phyloP scores from a whole-genome alignment of 2,329 filamentous ascomycete genomes.

The Trematosphaeria pertusa region DNA sequence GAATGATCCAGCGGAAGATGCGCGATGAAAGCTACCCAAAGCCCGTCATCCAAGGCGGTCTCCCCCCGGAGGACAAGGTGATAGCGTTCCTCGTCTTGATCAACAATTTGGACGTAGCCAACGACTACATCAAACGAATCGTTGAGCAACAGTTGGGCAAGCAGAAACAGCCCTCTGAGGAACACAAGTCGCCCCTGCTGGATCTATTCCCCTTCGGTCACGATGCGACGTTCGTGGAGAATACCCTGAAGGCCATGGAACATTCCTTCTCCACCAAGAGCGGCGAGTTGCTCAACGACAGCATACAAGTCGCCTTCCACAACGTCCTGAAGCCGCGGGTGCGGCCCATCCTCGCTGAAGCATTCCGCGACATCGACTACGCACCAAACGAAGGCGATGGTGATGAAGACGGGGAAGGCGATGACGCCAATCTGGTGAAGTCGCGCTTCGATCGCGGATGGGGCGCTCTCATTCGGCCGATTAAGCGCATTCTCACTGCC shows the following conservation, averaged over 20 bases:
- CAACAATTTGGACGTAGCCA: slow-evolving; percentile 92
- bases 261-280: slow-evolving; percentile 78
- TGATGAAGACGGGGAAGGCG: slow-evolving; percentile 56
- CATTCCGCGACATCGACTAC: slow-evolving; percentile 93
- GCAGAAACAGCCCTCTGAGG: slow-evolving; percentile 39
- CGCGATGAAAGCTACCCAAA: slow-evolving; percentile 92
- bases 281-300: slow-evolving; percentile 81
- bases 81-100: slow-evolving; percentile 90
- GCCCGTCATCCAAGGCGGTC: slow-evolving; percentile 75
- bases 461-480: slow-evolving; percentile 83
- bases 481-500: slow-evolving; percentile 82
- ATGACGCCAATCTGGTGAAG: slow-evolving; percentile 69
- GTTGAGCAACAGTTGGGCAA: slow-evolving; percentile 69
- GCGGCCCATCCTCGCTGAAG: slow-evolving; percentile 82
- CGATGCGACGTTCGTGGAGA: slow-evolving; percentile 73
- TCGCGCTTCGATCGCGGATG: slow-evolving; percentile 84
- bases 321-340: slow-evolving; percentile 86
- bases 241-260: slow-evolving; percentile 72
- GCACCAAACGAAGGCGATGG: slow-evolving; percentile 62
- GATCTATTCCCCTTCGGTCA: slow-evolving; percentile 81
- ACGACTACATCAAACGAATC: slow-evolving; percentile 89
- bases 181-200: slow-evolving; percentile 47
- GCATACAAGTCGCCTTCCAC: slow-evolving; percentile 83
- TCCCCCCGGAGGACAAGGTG: slow-evolving; percentile 87
- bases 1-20: slow-evolving; percentile 98